A percentile compares a stretch with the other conserved stretches of the same genome.
Conservation (phyloP, 2,329 filamentous ascomycete genomes). For the Biscogniauxia marginata region DNA sequence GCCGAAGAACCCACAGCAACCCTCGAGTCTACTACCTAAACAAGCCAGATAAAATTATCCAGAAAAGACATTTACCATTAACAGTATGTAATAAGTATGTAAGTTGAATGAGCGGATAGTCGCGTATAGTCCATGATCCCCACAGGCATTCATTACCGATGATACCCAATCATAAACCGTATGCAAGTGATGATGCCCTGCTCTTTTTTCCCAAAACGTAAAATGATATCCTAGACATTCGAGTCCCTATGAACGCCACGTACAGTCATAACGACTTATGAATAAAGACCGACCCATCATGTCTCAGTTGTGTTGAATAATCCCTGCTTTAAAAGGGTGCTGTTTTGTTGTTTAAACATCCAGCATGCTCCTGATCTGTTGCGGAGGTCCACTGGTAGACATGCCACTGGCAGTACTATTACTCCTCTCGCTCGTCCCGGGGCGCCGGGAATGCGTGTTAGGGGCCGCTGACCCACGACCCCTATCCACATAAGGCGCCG, state of each 20-base stretch:
- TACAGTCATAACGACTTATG: constrained; percentile 11
- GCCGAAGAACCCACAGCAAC: background rate
- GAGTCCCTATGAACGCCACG: constrained; percentile 10
- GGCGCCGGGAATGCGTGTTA: constrained; percentile 17
- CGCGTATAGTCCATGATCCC: background rate
- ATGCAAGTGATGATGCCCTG: background rate
- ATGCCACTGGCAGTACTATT: constrained; percentile 46
- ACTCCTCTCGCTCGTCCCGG: constrained; percentile 39
- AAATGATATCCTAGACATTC: background rate
- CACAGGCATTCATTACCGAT: background rate
- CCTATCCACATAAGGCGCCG: constrained; percentile 33
- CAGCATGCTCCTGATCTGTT: constrained; percentile 58
- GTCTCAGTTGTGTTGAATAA: background rate
- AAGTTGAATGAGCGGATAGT: background rate
- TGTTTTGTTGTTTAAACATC: constrained; percentile 43
- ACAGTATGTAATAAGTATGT: background rate
- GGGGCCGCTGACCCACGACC: constrained; percentile 17
- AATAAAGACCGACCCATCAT: constrained; percentile 12
- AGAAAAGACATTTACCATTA: background rate
- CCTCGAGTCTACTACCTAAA: background rate
- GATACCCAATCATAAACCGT: background rate
- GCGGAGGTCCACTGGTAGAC: constrained; percentile 48
- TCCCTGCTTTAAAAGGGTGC: background rate
- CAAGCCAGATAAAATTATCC: background rate
- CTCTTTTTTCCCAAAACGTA: no score